Base-by-base conservation (phyloP, 768 basidiomycete genomes). In the Leccinum variicolor region DNA sequence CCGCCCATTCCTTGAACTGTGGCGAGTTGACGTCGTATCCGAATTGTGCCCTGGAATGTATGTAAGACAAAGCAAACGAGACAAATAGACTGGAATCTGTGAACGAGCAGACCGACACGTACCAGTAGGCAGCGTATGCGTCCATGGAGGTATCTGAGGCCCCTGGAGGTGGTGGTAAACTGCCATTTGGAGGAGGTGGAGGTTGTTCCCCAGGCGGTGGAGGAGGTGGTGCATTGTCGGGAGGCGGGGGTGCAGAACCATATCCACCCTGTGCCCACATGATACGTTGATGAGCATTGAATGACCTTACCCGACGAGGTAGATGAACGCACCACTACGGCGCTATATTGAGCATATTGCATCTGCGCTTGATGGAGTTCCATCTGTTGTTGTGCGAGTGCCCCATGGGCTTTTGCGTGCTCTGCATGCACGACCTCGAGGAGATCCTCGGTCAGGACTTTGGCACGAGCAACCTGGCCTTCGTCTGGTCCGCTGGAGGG, bases 391-490 rank as follows among this genome's bases (percentile, higher is more conserved):
- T 90, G 89, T 52, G 80, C 78, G 5, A 89, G 70, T 13, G 81
- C 69, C 3, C 76, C 63, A 59, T 83, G 80, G 53, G 93, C 87
- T 73, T 98, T 96, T 26, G 82, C 85, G 67, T 94, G 92, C 69
- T 98, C 94, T 60, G 84, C 80, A 17, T 83, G 82, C 9, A 98
- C 92, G n/a, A 97, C 94, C 39, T 87, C 81, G 10, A 96, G 81
- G 2, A 98, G 81, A 68, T 98, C 94, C 62, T 94, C 90, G 1
- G 93, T 92, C 26, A 95, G 75, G 7, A 85, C 86, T 72, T 92
- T 92, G 4, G 94, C 95, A 46, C 90, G 85, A 21, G 86, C 86
- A 1, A 96, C 87, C 76, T 94, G 91, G 13, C 81, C 82, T 61
- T 93, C 89, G 33, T 94, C 94, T 13, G 95, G 95, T 4, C 94